Percentiles rank a stretch among this genome's conserved stretches.
These are phyloP conservation scores for Tylopilus rubrobrunneus DNA, from an alignment of 768 basidiomycete genomes.

Conservation along the genomic window DNA sequence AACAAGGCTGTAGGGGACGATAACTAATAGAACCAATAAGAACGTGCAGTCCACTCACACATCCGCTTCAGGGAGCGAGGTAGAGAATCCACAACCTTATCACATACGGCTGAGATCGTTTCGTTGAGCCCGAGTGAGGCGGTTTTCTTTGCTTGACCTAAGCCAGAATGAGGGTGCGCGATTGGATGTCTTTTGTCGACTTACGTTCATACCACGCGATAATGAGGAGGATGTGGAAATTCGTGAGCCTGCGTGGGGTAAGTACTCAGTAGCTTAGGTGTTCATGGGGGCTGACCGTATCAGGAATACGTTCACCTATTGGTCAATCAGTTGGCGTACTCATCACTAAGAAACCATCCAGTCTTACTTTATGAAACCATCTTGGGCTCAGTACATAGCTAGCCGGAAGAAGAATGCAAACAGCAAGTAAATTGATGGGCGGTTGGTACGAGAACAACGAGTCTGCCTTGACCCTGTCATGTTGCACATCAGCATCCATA, in stretches of 20 bases:
- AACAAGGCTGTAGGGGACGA: conserved; percentile 56
- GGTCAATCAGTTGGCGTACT: conserved; percentile 12
- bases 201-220: conserved; percentile 83
- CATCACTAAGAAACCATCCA: background rate
- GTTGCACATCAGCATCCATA: conserved; percentile 11
- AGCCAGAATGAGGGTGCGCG: background rate
- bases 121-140: conserved; percentile 69
- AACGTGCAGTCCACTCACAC: conserved; percentile 44
- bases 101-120: conserved; percentile 61
- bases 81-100: conserved; percentile 67
- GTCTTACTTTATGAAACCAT: conserved; percentile 92
- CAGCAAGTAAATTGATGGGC: conserved; percentile 84
- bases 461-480: conserved; percentile 77
- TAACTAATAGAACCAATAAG: background rate
- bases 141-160: conserved; percentile 60
- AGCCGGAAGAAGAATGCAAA: conserved; percentile 82
- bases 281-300: conserved; percentile 51
- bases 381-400: conserved; percentile 85
- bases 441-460: conserved; percentile 92
- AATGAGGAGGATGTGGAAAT: conserved; percentile 75
- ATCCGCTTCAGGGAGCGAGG: conserved; percentile 73
- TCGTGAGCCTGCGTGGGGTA: conserved; percentile 53
- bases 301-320: conserved; percentile 81
- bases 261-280: background rate
- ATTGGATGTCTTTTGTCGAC: background rate